phyloP scores from a whole-genome alignment of 495 filamentous ascomycete species.

The Letharia columbiana region DNA sequence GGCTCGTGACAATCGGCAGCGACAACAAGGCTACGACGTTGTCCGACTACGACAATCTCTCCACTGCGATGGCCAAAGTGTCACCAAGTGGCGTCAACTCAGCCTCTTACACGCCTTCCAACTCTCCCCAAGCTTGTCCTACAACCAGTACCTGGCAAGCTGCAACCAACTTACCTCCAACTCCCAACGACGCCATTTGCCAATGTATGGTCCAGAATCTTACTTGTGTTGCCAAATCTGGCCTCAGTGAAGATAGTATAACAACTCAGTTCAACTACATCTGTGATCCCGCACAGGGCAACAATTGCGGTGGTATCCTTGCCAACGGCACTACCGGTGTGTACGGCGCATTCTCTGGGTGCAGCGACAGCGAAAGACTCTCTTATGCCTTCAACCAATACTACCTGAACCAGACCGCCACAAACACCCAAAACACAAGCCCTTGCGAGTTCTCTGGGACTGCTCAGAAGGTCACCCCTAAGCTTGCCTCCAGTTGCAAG shows the following conservation, averaged over 20 bases:
- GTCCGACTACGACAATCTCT: conserved; percentile 67
- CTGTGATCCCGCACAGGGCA: conserved; percentile 49
- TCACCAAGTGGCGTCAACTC: conserved; percentile 58
- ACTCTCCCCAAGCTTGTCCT: conserved; percentile 68
- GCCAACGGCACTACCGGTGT: conserved; percentile 60
- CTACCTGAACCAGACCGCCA: conserved; percentile 53
- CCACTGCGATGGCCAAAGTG: conserved; percentile 57
- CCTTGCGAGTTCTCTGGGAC: conserved; percentile 74
- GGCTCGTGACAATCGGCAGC: conserved; percentile 58
- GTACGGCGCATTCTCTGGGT: conserved; percentile 91
- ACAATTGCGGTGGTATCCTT: conserved; percentile 61
- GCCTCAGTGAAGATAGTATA: conserved; percentile 44
- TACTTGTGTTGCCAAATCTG: conserved; percentile 54
- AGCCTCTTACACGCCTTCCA: conserved; percentile 65
- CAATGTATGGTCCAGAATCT: conserved; percentile 68
- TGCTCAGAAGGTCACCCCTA: conserved; percentile 43
- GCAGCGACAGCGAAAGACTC: conserved; percentile 65
- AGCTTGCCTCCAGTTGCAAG: conserved; percentile 37
- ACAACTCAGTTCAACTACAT: conserved; percentile 62
- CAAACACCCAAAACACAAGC: conserved; percentile 31
- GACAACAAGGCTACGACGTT: conserved; percentile 50
- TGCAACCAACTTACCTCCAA: conserved; percentile 63
- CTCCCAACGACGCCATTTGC: conserved; percentile 66
- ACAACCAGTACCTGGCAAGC: conserved; percentile 60
- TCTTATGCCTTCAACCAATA: conserved; percentile 76